Percentiles rank a stretch among this genome's conserved stretches.
Evolutionary conservation across 2,329 filamentous ascomycete genomes (phyloP).

Genomic region (Aspergillus fumigatus): DNA sequence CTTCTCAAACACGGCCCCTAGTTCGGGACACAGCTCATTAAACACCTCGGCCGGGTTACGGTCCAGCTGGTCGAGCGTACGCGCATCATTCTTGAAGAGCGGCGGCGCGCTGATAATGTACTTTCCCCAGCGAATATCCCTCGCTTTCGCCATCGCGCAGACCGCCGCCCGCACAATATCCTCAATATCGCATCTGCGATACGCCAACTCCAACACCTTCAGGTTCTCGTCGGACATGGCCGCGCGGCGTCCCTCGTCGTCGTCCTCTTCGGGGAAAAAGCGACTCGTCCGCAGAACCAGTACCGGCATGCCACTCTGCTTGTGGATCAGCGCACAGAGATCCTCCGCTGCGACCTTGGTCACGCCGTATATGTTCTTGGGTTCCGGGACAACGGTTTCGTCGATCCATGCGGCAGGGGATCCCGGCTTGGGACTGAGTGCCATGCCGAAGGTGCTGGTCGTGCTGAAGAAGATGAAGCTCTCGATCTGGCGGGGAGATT

Average conservation of each 20-base stretch:
- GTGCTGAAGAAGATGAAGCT: constrained; percentile 9
- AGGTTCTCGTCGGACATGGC: constrained; percentile 8
- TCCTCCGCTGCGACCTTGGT: constrained; percentile 10
- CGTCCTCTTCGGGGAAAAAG: constrained; percentile 9
- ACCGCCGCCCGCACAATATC: constrained; percentile 8
- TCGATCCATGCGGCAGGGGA: constrained; percentile 10
- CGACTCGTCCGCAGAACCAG: neutral
- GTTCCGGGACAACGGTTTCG: constrained; percentile 5
- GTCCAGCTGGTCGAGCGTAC: too few relatives aligned
- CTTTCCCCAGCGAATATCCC: too few relatives aligned
- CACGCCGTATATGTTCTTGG: constrained; percentile 12
- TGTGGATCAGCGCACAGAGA: constrained; percentile 6
- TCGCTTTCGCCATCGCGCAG: constrained; percentile 3
- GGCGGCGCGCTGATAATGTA: too few relatives aligned
- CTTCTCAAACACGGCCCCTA: constrained; percentile 4
- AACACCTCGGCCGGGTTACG: too few relatives aligned
- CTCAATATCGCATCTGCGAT: constrained; percentile 9
- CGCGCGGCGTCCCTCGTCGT: constrained; percentile 8
- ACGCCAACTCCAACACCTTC: constrained; percentile 9
- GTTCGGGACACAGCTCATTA: neutral
- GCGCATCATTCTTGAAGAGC: too few relatives aligned
- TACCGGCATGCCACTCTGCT: constrained; percentile 6
- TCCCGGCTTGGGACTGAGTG: constrained; percentile 9
- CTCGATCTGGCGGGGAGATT: too few relatives aligned
- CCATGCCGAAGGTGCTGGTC: constrained; percentile 8